Conservation (phyloP, 306 rosid species). For the Lathyrus oleraceus region DNA sequence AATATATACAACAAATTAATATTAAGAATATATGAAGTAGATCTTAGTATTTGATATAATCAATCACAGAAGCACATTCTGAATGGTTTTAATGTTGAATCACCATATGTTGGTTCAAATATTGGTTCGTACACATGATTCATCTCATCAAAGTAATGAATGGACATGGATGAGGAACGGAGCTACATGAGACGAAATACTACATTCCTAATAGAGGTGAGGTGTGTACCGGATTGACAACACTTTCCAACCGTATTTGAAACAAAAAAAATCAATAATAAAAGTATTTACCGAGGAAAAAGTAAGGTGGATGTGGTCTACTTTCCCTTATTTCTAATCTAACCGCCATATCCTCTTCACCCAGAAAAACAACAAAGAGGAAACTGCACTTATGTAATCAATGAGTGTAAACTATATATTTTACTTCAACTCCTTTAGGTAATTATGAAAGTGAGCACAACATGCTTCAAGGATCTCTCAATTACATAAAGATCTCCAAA, state of each 20-base stretch:
- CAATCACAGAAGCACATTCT: constrained; percentile 7
- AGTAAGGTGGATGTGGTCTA: background rate
- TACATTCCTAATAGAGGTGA: background rate
- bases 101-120: background rate
- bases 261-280: background rate
- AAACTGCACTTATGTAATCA: background rate
- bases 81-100: background rate
- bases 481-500: background rate
- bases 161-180: background rate
- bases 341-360: no score
- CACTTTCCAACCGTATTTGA: background rate
- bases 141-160: constrained; percentile 12
- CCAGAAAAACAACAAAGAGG: no score
- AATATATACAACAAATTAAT: constrained; percentile 26
- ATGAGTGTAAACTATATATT: background rate
- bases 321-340: no score
- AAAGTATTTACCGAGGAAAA: background rate
- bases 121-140: background rate
- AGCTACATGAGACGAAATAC: background rate
- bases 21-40: constrained; percentile 1
- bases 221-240: background rate
- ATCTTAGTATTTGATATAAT: constrained; percentile 14
- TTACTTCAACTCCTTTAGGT: background rate
- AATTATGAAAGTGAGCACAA: background rate
- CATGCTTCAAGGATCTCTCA: constrained; percentile 3